Base-by-base conservation (phyloP, 495 filamentous ascomycete species). In the Rhypophila decipiens region DNA sequence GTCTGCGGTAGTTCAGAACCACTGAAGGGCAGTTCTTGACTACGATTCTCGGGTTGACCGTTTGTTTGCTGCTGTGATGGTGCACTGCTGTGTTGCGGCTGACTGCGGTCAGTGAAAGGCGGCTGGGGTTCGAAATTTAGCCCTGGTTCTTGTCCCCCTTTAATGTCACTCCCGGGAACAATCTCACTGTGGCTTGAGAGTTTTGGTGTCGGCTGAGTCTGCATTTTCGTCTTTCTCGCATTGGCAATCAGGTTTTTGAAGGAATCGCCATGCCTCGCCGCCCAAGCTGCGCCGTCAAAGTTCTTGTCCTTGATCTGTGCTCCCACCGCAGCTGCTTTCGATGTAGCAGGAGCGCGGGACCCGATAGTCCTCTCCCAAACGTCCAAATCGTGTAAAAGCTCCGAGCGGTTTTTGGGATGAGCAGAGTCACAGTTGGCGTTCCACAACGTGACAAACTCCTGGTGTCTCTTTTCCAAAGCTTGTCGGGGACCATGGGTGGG, bases 381-480 rank as follows among this genome's bases (percentile, higher is more conserved):
- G 20, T 90, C 84, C 15, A 98, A 59, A 46, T 96, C 91, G 5
- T 75, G 75, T 23, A 93, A 59, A 5, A 98, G 58, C 39, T 91
- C 83, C 3, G 69, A 61, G 53, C 87, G 88, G 4, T 73, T 66
- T 56, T 85, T 84, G 1, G 87, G 88, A 3, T 64, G 68, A 44
- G 74, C 77, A 2, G 88, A 84, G 62, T 99, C 93, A 64, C 88
- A 91, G 53, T 97, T 97, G 12, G 94, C 88, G 61, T 99, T 99
- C 84, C 88, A 96, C 21, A 97, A 60, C 36, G 90, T 96, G 53
- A 91, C 73, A 90, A 90, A 99, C 67, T 99, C 93, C 1, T 77
- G 86, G 53, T 97, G 90, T 47, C 93, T 77, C 53, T 75, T 77
- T 58, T 93, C 83, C 21, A 97, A 64, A 7, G 87, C 68, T 34